Evolutionary conservation across 31 red algal genomes (phyloP), one percentile per base, ranked within the genome.

Genomic region (Bonnemaisonia californica): DNA sequence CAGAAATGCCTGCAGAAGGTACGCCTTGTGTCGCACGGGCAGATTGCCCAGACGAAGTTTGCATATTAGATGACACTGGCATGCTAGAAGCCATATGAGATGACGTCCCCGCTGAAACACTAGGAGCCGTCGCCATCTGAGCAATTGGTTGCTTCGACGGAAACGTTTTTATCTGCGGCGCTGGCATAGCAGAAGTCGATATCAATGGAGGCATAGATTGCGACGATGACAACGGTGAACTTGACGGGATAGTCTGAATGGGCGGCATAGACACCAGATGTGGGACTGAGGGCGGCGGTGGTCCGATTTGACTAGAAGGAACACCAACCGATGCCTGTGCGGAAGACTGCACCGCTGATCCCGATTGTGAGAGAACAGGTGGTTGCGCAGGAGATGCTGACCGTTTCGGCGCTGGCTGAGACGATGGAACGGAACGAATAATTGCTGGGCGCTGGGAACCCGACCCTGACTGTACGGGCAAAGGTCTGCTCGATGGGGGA

Each of bases 241-340:
- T 51, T 51, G 45, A 51, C 16, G 45, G 45, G 16, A 51, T 30
- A 8, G 29, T 32, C n/a, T 24, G n/a, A 9, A 29, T 24, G 24
- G 59, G 29, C 9, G 59, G 59, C 9, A 32, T 22, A 64, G 41
- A 31, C 8, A 26, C 34, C 22, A 61, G 55, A 24, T 11, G 48
- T 28, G 74, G 57, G 28, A 42, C 32, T 4, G 35, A 7, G 32
- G 57, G 57, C 29, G 38, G 31, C 27, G 31, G 3, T 36, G 74
- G 16, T 19, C 37, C 74, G 34, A 57, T 21, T 42, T 78, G 57
- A 48, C 33, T 39, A 78, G 74, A 33, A 22, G 57, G 57, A 30
- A 56, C 29, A 34, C 28, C 29, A 32, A n/a, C 48, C 23, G 24
- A 30, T 3, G 71, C 13, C 48, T 74, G 55, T 19, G 69, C 1